These are phyloP conservation scores for Cladobotryum protrusum DNA, from an alignment of 2,329 filamentous ascomycete species.

Conservation along the genomic window DNA sequence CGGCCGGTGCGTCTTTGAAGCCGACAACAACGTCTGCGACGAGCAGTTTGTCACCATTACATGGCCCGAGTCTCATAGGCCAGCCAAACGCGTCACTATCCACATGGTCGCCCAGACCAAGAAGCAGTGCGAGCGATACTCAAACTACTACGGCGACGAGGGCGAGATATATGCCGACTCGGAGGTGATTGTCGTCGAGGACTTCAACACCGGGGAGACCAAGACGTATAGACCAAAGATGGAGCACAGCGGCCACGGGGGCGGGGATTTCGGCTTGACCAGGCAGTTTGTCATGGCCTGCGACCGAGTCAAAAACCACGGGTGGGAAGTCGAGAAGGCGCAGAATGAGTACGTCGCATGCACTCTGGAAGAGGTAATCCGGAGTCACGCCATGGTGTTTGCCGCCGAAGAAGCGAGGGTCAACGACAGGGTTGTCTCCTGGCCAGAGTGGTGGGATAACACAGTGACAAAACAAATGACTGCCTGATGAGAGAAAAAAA, in stretches of 20 bases:
- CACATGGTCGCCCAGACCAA: constrained; percentile 93
- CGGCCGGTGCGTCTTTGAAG: constrained; percentile 90
- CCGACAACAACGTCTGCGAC: constrained; percentile 89
- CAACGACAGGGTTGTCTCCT: constrained; percentile 64
- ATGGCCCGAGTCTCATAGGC: constrained; percentile 66
- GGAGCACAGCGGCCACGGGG: constrained; percentile 35
- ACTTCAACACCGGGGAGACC: constrained; percentile 37
- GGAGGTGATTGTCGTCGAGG: constrained; percentile 64
- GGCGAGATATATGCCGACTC: constrained; percentile 88
- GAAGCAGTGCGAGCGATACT: constrained; percentile 79
- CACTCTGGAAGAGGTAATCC: constrained; percentile 77
- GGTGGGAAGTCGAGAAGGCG: constrained; percentile 59
- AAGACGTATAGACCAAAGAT: constrained; percentile 25
- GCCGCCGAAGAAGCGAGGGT: constrained; percentile 82
- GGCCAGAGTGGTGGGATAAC: constrained; percentile 66
- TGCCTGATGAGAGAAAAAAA: background rate
- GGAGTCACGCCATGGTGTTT: constrained; percentile 89
- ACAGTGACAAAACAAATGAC: constrained; percentile 20
- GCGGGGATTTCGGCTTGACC: constrained; percentile 53
- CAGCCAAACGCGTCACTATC: constrained; percentile 78
- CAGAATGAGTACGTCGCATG: constrained; percentile 75
- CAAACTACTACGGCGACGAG: constrained; percentile 75
- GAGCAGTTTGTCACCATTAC: constrained; percentile 84
- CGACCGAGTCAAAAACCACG: constrained; percentile 66
- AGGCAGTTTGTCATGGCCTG: constrained; percentile 79